Base-by-base conservation (phyloP, 805 yeast species). In the Barnettozyma sucrosica region DNA sequence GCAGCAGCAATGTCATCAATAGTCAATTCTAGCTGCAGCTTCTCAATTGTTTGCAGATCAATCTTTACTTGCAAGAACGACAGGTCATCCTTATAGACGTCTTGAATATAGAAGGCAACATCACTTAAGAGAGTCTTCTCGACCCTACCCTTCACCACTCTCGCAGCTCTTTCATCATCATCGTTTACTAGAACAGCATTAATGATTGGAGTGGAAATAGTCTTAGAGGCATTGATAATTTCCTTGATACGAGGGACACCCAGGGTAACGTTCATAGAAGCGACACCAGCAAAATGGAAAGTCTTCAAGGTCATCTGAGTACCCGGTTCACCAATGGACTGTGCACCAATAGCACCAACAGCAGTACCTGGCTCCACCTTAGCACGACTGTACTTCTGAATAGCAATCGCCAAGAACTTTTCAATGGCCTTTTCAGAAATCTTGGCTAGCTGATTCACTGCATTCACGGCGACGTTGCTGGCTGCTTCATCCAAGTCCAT, bases 361-460 rank as follows among this genome's bases (percentile, higher is more conserved):
- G 99, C 99, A 4, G 99, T 93, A 52, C 98, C 99, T 1, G 99
- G 99, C 66, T 93, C 99, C 16, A 93, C 97, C 68, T 83, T 83
- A 7, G 99, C 97, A 55, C 84, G 76, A 46, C 80, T 80, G 62
- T 93, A 93, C 68, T 93, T 93, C 56, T 72, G 70, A 50, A 92
- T 74, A 56, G 97, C 86, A 57, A 85, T 78, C 42, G 77, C 75
- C 60, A 93, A 70, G 67, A 93, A 93, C 54, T 73, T 77, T 14
- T 65, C 66, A 16, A 93, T 77, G 53, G 83, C 72, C 18, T 63
- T 61, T 36, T 75, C 72, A 2, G 95, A 76, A 39, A 93, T 80
- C 61, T 85, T 83, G 53, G 77, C 69, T 28, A 86, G 63, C 64
- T 85, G 93, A 51, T 76, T 70, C 24, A 84, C 80, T 5, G 83